Percentiles rank a stretch among this genome's conserved stretches.
phyloP scores from a whole-genome alignment of 2,329 filamentous ascomycete genomes.

The Cladosporium sp. region DNA sequence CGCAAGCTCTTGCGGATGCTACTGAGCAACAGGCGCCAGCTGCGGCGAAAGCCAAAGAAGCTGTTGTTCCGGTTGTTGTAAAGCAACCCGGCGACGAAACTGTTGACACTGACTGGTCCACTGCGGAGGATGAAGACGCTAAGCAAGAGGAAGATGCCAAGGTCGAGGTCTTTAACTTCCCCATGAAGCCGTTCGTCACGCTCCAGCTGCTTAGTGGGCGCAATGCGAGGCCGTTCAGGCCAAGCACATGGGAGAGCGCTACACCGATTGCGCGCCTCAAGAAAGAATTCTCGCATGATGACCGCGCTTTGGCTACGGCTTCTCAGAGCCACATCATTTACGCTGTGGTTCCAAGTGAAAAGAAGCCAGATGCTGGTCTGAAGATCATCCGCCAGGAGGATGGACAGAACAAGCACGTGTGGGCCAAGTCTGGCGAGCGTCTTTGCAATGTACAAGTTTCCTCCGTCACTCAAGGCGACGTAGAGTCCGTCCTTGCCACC shows the following conservation, averaged over 20 bases:
- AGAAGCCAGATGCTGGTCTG: slow-evolving; percentile 76
- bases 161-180: slow-evolving; percentile 80
- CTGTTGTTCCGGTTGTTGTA: slow-evolving; percentile 17
- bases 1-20: slow-evolving; percentile 55
- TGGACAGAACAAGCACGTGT: slow-evolving; percentile 85
- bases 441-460: slow-evolving; percentile 88
- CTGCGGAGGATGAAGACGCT: slow-evolving; percentile 68
- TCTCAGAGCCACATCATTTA: slow-evolving; percentile 91
- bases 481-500: slow-evolving; percentile 84
- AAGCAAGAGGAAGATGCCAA: slow-evolving; percentile 67
- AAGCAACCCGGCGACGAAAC: slow-evolving; percentile 58
- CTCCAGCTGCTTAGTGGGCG: slow-evolving; percentile 59
- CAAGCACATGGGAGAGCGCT: slow-evolving; percentile 40
- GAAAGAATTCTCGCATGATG: slow-evolving; percentile 97
- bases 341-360: slow-evolving; percentile 60
- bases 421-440: slow-evolving; percentile 84
- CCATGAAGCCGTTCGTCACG: slow-evolving; percentile 92
- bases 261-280: slow-evolving; percentile 78
- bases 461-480: slow-evolving; percentile 51
- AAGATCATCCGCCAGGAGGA: slow-evolving; percentile 93
- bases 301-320: slow-evolving; percentile 86
- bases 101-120: slow-evolving; percentile 69
- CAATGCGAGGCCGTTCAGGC: slow-evolving; percentile 8
- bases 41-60: slow-evolving; percentile 38
- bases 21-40: slow-evolving; percentile 41